Base-by-base conservation (phyloP, 345 rosid genomes). In the Durio zibethinus region DNA sequence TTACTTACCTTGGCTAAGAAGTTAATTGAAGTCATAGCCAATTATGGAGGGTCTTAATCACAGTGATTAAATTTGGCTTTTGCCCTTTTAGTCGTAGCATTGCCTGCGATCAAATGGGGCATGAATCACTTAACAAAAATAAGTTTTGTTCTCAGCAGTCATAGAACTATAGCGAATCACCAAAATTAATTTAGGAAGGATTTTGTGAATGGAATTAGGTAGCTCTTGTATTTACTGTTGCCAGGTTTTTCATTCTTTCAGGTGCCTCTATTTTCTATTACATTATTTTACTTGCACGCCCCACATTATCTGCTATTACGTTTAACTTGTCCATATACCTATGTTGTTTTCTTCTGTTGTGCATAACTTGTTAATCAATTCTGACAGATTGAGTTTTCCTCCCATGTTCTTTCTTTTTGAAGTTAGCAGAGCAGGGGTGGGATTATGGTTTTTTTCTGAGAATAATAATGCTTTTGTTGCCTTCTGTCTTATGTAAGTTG, bases 81-180 rank as follows among this genome's bases (percentile, higher is more conserved):
- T 61, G 59, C 25, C 57, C 21, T 53, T 20, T 4, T 20, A 53
- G 25, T 52, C 23, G 2, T 53, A 7, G 20, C 65, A 61, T 61
- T 61, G 65, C 65, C 14, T 61, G 38, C 38, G 10, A 29, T 61
- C 20, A 29, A 61, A 29, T 66, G 52, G 47, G 53, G 54, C 56
- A 43, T 43, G 35, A 23, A 67, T 67, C 10, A 21, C 52, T 36
- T 36, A 0, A 65, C 18, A n/a, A 66, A 40, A 45, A n/a, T 21
- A 43, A 47, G 56, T 45, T 23, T 38, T 10, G 53, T 67, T 69
- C 73, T 68, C 11, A 69, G 36, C 23, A 45, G 1, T 27, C 56
- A 27, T 69, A 69, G 40, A 67, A 72, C 42, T 72, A 52, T n/a
- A 36, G 64, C n/a, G 35, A 25, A 53, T 74, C n/a, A 21, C 52